Conservation (phyloP, 306 rosid genomes). For the Dalbergia oliveri region DNA sequence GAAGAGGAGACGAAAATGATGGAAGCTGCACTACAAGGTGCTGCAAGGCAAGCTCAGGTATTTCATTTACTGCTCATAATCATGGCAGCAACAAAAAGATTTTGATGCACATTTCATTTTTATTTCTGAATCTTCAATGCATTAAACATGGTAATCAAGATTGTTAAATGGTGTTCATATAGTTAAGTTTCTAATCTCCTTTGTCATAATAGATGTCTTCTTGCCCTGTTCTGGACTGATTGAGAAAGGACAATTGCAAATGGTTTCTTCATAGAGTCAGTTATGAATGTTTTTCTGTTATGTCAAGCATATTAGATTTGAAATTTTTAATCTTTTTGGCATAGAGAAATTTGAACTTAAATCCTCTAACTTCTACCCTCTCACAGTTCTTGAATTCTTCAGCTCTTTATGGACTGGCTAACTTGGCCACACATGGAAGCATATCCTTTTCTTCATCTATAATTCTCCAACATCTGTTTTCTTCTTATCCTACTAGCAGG, state of each 20-base stretch:
- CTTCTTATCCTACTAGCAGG: background rate
- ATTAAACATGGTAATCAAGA: background rate
- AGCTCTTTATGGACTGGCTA: slow-evolving; percentile 22
- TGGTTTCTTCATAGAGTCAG: too few species aligned
- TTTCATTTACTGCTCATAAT: slow-evolving; percentile 37
- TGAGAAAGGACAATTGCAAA: background rate
- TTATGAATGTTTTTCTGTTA: background rate
- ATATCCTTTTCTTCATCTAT: background rate
- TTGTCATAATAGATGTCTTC: background rate
- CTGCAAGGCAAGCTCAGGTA: slow-evolving; percentile 99
- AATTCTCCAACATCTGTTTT: background rate
- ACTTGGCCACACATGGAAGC: slow-evolving; percentile 24
- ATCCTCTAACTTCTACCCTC: background rate
- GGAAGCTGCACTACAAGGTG: slow-evolving; percentile 98
- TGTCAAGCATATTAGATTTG: background rate
- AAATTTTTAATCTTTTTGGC: too few species aligned
- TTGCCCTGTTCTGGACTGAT: background rate
- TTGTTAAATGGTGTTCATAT: slow-evolving; percentile 15
- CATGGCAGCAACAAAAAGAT: slow-evolving; percentile 28
- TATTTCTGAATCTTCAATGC: background rate
- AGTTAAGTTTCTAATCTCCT: background rate
- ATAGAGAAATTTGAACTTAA: background rate
- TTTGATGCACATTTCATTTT: slow-evolving; percentile 24
- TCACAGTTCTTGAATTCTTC: background rate
- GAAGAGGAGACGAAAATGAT: slow-evolving; percentile 90